These are phyloP conservation scores for Mallotus repandus DNA, from an alignment of 441 rosid genomes.

Conservation along the genomic window DNA sequence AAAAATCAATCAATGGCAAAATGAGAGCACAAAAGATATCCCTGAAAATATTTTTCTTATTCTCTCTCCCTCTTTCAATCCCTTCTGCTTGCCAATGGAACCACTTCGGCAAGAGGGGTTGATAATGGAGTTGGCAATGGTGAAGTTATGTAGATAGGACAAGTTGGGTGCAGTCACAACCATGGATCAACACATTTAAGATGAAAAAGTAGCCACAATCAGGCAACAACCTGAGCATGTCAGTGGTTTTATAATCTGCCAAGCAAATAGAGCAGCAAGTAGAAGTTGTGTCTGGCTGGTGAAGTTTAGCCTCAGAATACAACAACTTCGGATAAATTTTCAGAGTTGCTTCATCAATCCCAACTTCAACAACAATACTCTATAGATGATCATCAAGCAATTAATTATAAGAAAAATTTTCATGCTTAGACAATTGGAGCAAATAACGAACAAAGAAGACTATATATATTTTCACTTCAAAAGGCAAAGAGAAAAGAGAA, in stretches of 20 bases:
- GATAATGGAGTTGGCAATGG: slow-evolving; percentile 67
- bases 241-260: slow-evolving; percentile 53
- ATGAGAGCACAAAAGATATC: too few species aligned
- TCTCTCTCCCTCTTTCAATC: slow-evolving; percentile 22
- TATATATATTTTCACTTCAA: neutral
- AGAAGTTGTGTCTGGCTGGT: slow-evolving; percentile 42
- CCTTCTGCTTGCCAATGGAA: slow-evolving; percentile 53
- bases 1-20: too few species aligned
- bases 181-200: slow-evolving; percentile 62
- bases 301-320: slow-evolving; percentile 61
- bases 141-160: slow-evolving; percentile 65
- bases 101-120: slow-evolving; percentile 85
- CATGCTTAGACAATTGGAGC: neutral
- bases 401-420: neutral
- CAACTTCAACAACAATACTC: too few species aligned
- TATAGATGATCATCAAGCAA: slow-evolving; percentile 16
- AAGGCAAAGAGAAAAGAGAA: neutral
- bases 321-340: slow-evolving; percentile 59
- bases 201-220: slow-evolving; percentile 69
- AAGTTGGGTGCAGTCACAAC: slow-evolving; percentile 55
- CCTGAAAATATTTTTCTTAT: too few species aligned
- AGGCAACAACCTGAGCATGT: slow-evolving; percentile 51
- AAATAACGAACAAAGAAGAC: neutral
- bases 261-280: slow-evolving; percentile 61
- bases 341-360: too few species aligned